These are phyloP conservation scores for Saturnispora gosingensis DNA, from an alignment of 805 yeast genomes.

Conservation along the genomic window DNA sequence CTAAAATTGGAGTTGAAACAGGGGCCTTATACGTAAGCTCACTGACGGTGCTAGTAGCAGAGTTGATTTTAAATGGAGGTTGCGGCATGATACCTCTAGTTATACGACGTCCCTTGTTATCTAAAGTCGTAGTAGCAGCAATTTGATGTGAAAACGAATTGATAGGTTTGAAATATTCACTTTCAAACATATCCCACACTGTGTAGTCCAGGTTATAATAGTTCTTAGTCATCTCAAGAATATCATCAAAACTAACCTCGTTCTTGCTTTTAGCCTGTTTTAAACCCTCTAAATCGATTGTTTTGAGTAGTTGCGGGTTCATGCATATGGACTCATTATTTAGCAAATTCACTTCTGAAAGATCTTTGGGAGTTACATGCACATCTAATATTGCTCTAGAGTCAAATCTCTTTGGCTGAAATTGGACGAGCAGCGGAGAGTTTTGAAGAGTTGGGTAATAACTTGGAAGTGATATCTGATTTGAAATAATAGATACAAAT, in stretches of 20 bases:
- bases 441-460: conserved; percentile 67
- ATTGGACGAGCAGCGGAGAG: conserved; percentile 50
- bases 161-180: conserved; percentile 9
- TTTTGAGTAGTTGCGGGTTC: conserved; percentile 2
- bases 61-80: background rate
- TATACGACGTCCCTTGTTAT: background rate
- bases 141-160: conserved; percentile 12
- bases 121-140: conserved; percentile 6
- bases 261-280: background rate
- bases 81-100: conserved; percentile 3
- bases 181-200: conserved; percentile 15
- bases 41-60: conserved; percentile 4
- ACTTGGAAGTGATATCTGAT: conserved; percentile 39
- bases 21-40: conserved; percentile 36
- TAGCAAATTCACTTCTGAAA: conserved; percentile 23
- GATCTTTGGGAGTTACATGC: conserved; percentile 33
- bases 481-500: conserved; percentile 24
- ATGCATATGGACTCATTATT: conserved; percentile 2
- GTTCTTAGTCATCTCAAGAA: conserved; percentile 14
- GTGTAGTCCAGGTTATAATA: conserved; percentile 25
- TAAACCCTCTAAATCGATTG: conserved; percentile 5
- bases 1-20: conserved; percentile 45
- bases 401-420: conserved; percentile 31
- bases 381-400: conserved; percentile 40
- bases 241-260: conserved; percentile 1